These are phyloP conservation scores for Sonneratia caseolaris DNA, from an alignment of 345 rosid species.

Conservation along the genomic window DNA sequence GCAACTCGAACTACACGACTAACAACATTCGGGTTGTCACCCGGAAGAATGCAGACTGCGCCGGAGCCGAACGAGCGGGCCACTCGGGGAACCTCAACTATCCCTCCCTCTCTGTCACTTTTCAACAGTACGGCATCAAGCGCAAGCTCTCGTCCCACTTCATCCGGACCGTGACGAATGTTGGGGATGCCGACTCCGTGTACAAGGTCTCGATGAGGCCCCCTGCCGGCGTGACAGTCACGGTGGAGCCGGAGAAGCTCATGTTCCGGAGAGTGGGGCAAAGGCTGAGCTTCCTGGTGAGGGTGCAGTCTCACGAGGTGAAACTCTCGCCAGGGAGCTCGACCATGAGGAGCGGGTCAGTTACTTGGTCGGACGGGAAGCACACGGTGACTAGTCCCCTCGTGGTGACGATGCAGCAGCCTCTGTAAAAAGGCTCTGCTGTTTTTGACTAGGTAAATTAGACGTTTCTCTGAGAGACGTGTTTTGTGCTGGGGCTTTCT, in stretches of 20 bases:
- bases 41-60: conserved; percentile 50
- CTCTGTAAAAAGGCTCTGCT: conserved; percentile 29
- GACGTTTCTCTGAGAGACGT: background rate
- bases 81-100: conserved; percentile 71
- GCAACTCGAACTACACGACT: conserved; percentile 64
- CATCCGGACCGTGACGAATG: conserved; percentile 72
- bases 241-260: conserved; percentile 54
- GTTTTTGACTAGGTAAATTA: background rate
- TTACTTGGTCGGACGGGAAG: conserved; percentile 81
- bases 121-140: conserved; percentile 54
- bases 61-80: conserved; percentile 53
- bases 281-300: conserved; percentile 58
- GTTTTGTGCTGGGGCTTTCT: conserved; percentile 8
- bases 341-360: conserved; percentile 49
- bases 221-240: conserved; percentile 45
- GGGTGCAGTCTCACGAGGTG: conserved; percentile 33
- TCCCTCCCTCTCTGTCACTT: conserved; percentile 55
- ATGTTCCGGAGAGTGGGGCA: conserved; percentile 57
- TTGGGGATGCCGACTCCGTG: conserved; percentile 45
- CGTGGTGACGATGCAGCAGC: conserved; percentile 87
- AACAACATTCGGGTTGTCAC: conserved; percentile 55
- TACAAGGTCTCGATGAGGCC: conserved; percentile 42
- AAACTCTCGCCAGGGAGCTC: conserved; percentile 51
- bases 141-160: conserved; percentile 58
- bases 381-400: conserved; percentile 70